Evolutionary conservation across 257 asterid genomes (phyloP).

Genomic region (Solanum neorickii): DNA sequence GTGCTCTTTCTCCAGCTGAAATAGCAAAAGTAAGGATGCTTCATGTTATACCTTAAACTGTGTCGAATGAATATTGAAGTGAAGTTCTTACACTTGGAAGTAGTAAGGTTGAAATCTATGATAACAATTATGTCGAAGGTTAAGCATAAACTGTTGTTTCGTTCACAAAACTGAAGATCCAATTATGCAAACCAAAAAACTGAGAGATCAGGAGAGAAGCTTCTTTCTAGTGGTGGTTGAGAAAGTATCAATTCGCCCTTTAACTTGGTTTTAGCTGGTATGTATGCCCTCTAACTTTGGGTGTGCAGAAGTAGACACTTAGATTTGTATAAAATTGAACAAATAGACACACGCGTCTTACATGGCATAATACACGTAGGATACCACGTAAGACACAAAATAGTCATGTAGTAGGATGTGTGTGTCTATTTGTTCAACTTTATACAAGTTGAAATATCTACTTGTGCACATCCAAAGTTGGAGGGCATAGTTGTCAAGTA

Average conservation of each 20-base stretch:
- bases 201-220: not conserved
- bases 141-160: not conserved
- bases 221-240: not conserved
- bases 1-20: constrained; percentile 77
- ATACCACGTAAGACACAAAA: too few species aligned
- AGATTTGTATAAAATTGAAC: too few species aligned
- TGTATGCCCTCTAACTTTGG: too few species aligned
- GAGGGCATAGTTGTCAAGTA: too few species aligned
- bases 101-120: not conserved
- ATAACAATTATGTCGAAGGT: not conserved
- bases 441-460: too few species aligned
- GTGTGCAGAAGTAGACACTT: too few species aligned
- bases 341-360: too few species aligned
- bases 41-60: not conserved
- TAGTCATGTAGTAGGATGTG: too few species aligned
- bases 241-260: not conserved
- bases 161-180: not conserved
- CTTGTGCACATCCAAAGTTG: too few species aligned
- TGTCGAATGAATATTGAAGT: not conserved
- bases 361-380: too few species aligned
- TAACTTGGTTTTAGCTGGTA: too few species aligned
- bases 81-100: not conserved
- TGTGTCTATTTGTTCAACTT: too few species aligned
- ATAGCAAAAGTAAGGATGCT: constrained; percentile 61
- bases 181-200: not conserved